Percentiles rank a stretch among this genome's conserved stretches.
These are phyloP conservation scores for Trichoderma sp. DNA, from an alignment of 2,329 filamentous ascomycete species.

Conservation along the genomic window DNA sequence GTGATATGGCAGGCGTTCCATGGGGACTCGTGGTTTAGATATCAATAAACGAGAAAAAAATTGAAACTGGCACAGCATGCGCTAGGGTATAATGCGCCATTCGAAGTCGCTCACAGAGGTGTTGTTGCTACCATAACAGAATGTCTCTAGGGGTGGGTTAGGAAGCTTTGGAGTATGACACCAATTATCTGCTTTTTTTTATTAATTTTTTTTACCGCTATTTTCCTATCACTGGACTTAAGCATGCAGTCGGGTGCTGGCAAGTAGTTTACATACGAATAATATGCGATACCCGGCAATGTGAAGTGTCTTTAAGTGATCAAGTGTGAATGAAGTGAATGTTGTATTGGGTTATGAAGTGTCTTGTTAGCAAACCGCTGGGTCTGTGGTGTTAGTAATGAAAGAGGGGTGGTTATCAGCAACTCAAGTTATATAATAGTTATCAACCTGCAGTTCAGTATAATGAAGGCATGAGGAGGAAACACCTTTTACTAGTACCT, in stretches of 20 bases:
- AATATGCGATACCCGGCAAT: conserved; percentile 11
- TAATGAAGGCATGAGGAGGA: too few relatives aligned
- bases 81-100: background rate
- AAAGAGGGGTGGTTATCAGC: background rate
- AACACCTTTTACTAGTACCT: too few relatives aligned
- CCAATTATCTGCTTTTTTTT: background rate
- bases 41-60: conserved; percentile 22
- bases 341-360: background rate
- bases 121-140: background rate
- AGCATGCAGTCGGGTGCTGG: background rate
- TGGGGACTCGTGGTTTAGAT: conserved; percentile 25
- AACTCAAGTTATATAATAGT: background rate
- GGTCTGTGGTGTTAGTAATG: background rate
- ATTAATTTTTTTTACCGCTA: background rate
- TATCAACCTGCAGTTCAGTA: background rate
- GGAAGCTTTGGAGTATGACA: background rate
- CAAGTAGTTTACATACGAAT: conserved; percentile 13
- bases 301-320: background rate
- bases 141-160: background rate
- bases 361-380: background rate
- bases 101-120: background rate
- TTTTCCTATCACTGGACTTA: background rate
- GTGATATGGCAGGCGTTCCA: conserved; percentile 18
- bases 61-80: background rate
- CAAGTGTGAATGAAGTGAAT: background rate